A percentile compares a stretch with the other conserved stretches of the same genome.
These are phyloP conservation scores for Citrus mangshanensis DNA, from an alignment of 345 rosid species.

Conservation along the genomic window DNA sequence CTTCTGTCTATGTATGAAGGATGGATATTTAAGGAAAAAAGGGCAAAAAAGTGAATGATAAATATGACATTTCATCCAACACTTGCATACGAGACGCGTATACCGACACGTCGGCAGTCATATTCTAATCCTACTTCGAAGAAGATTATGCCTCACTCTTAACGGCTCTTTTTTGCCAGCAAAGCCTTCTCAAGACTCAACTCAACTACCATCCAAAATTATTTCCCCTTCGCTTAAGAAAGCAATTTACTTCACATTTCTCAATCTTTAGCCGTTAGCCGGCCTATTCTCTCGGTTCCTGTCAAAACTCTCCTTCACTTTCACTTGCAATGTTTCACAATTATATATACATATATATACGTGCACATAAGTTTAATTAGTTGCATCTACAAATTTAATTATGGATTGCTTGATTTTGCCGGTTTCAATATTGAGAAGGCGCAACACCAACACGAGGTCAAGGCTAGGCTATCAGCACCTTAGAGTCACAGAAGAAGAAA, in stretches of 20 bases:
- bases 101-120: slow-evolving; percentile 4
- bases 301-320: slow-evolving; percentile 18
- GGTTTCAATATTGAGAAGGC: slow-evolving; percentile 36
- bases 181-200: background rate
- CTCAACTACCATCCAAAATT: background rate
- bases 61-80: no score
- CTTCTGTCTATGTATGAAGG: no score
- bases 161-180: slow-evolving; percentile 19
- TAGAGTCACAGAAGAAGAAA: slow-evolving; percentile 14
- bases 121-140: slow-evolving; percentile 18
- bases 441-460: slow-evolving; percentile 21
- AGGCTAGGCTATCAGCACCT: slow-evolving; percentile 47
- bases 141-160: background rate
- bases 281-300: slow-evolving; percentile 34
- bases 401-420: slow-evolving; percentile 72
- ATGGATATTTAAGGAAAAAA: no score
- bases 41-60: no score
- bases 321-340: slow-evolving; percentile 5
- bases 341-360: no score
- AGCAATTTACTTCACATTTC: background rate
- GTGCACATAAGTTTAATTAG: no score
- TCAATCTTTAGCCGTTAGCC: slow-evolving; percentile 33
- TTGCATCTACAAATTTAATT: background rate
- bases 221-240: slow-evolving; percentile 17
- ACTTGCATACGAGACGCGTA: no score